Percentiles rank a stretch among this genome's conserved stretches.
Conservation (phyloP, 257 asterid species). For the Henckelia pumila region DNA sequence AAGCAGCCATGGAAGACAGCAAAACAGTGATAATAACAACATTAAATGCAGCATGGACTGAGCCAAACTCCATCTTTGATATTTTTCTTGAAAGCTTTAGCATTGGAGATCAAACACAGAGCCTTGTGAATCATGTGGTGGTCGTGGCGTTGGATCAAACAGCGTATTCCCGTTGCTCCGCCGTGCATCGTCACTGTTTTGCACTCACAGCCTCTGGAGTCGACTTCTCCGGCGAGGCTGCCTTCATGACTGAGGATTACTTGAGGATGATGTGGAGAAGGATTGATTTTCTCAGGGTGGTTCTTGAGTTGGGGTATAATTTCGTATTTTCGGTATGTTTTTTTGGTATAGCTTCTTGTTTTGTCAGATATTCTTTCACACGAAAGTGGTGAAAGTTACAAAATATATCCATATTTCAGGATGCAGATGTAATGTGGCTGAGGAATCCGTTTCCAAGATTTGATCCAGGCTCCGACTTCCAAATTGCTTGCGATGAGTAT, state of each 20-base stretch:
- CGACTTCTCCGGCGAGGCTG: slow-evolving; percentile 44
- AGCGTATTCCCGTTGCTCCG: slow-evolving; percentile 31
- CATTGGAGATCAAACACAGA: slow-evolving; percentile 40
- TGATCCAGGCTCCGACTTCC: slow-evolving; percentile 27
- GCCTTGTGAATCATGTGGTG: slow-evolving; percentile 49
- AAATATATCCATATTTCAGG: slow-evolving; percentile 28
- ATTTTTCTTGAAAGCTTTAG: slow-evolving; percentile 53
- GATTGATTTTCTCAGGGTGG: slow-evolving; percentile 36
- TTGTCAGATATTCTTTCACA: neutral
- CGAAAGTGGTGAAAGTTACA: too few species aligned
- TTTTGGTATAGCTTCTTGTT: neutral
- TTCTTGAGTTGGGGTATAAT: slow-evolving; percentile 48
- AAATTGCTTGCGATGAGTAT: neutral
- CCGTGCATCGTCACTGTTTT: slow-evolving; percentile 41
- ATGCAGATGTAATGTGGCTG: slow-evolving; percentile 62
- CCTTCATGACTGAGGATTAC: slow-evolving; percentile 38
- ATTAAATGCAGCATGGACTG: slow-evolving; percentile 54
- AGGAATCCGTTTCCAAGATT: slow-evolving; percentile 49
- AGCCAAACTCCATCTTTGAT: slow-evolving; percentile 41
- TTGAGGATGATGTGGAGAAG: slow-evolving; percentile 58
- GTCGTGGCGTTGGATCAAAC: slow-evolving; percentile 48
- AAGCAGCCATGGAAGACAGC: slow-evolving; percentile 35
- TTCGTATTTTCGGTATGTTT: slow-evolving; percentile 51
- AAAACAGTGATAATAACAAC: slow-evolving; percentile 53
- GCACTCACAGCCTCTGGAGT: slow-evolving; percentile 31